These are phyloP conservation scores for Wickerhamiella bombiphila DNA, from an alignment of 805 yeast genomes.

Conservation along the genomic window DNA sequence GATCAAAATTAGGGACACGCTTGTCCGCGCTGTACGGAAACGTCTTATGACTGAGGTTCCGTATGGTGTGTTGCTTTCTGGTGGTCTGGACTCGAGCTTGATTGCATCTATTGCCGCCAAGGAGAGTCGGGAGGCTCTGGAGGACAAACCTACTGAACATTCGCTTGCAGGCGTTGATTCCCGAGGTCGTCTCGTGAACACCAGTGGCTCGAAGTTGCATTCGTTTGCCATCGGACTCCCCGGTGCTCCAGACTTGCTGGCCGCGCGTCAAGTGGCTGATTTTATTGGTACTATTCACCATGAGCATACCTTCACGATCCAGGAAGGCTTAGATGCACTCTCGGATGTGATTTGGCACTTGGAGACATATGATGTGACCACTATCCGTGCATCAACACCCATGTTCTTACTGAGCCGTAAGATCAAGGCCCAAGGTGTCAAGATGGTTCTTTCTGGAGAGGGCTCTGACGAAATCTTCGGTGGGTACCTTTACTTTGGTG, in stretches of 20 bases:
- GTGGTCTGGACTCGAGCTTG: slow-evolving; percentile 93
- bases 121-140: slow-evolving; percentile 73
- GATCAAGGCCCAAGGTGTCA: slow-evolving; percentile 98
- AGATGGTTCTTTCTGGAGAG: slow-evolving; percentile 98
- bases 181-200: slow-evolving; percentile 59
- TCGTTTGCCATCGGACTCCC: slow-evolving; percentile 96
- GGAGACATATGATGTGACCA: slow-evolving; percentile 97
- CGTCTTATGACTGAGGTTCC: slow-evolving; percentile 99
- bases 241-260: slow-evolving; percentile 92
- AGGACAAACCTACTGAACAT: slow-evolving; percentile 45
- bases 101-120: slow-evolving; percentile 96
- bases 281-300: slow-evolving; percentile 94
- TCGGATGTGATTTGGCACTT: slow-evolving; percentile 88
- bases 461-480: slow-evolving; percentile 99
- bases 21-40: slow-evolving; percentile 94
- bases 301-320: slow-evolving; percentile 91
- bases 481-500: slow-evolving; percentile 93
- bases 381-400: slow-evolving; percentile 98
- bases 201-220: slow-evolving; percentile 56
- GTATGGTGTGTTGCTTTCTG: slow-evolving; percentile 91
- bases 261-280: slow-evolving; percentile 93
- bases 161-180: slow-evolving; percentile 88
- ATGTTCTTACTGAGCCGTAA: slow-evolving; percentile 93
- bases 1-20: slow-evolving; percentile 53
- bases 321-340: slow-evolving; percentile 93